Base-by-base conservation (phyloP, 176 grass and related monocot genomes). In the Hsuehochloa calcarea region DNA sequence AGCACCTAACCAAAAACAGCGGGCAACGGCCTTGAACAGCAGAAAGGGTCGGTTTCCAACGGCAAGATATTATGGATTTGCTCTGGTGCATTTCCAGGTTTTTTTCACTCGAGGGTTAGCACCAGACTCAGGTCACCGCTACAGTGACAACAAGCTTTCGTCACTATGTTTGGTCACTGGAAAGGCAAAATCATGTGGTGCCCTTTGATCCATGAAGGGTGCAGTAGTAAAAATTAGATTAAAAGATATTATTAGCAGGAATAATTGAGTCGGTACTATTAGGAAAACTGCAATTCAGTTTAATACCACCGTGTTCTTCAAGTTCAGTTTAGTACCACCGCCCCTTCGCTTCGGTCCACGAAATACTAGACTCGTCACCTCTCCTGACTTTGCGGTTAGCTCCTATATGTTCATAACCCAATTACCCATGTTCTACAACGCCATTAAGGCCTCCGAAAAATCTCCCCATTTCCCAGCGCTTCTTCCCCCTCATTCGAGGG, bases 381-480 rank as follows among this genome's bases (percentile, higher is more conserved):
- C n/a, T n/a, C n/a, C n/a, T n/a, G n/a, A n/a, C n/a, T n/a, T n/a
- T n/a, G n/a, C n/a, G n/a, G n/a, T n/a, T n/a, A n/a, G n/a, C n/a
- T n/a, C n/a, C n/a, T n/a, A n/a, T n/a, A n/a, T n/a, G n/a, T n/a
- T n/a, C n/a, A n/a, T n/a, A n/a, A n/a, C n/a, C n/a, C n/a, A n/a
- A n/a, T n/a, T n/a, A n/a, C n/a, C n/a, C n/a, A n/a, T n/a, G n/a
- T n/a, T n/a, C n/a, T n/a, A n/a, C n/a, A n/a, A n/a, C n/a, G n/a
- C n/a, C n/a, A n/a, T n/a, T n/a, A 84, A 50, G 13, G 45, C 80
- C 31, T 62, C 69, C 27, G 51, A 80, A 91, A 91, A 91, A 80
- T 84, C 75, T 78, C 50, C 49, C n/a, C 31, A 13, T 70, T 59
- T 61, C 75, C 47, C 60, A 74, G 17, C 59, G 25, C 67, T 17